phyloP scores from a whole-genome alignment of 2,329 filamentous ascomycete species.

The Teratosphaeria nubilosa region DNA sequence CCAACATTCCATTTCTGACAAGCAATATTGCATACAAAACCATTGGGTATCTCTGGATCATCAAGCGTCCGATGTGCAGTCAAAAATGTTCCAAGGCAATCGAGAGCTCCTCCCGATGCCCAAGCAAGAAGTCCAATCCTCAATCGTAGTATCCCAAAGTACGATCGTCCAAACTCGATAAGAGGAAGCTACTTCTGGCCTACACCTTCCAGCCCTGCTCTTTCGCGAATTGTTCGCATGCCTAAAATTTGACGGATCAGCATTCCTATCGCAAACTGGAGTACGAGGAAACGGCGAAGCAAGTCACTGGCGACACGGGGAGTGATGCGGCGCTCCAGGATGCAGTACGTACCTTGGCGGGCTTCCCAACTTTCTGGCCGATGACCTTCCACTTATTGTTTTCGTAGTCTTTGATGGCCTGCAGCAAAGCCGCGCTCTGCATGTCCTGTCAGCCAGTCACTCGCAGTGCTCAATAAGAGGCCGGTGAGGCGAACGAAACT shows the following conservation, averaged over 20 bases:
- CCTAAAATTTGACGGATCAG: conserved; percentile 37
- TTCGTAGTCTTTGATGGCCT: conserved; percentile 97
- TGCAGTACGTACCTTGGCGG: conserved; percentile 63
- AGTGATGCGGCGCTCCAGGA: neutral
- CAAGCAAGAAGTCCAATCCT: neutral
- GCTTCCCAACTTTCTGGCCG: conserved; percentile 92
- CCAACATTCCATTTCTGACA: no score
- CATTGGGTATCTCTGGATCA: neutral
- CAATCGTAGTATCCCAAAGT: neutral
- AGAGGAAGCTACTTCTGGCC: neutral
- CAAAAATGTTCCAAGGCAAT: neutral
- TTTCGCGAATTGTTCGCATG: conserved; percentile 88
- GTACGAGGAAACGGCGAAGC: neutral
- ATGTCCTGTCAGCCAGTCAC: conserved; percentile 13
- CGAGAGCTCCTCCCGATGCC: neutral
- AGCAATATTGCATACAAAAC: neutral
- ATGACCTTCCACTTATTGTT: conserved; percentile 98
- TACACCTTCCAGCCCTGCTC: conserved; percentile 51
- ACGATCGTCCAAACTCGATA: neutral
- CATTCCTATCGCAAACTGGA: neutral
- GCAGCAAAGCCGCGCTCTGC: conserved; percentile 69
- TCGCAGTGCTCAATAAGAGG: conserved; percentile 8
- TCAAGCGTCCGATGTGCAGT: neutral
- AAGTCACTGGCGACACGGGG: neutral
- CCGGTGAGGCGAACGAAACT: conserved; percentile 30